Base-by-base conservation (phyloP, 23 red algal species). In the Chondrus crispus region DNA sequence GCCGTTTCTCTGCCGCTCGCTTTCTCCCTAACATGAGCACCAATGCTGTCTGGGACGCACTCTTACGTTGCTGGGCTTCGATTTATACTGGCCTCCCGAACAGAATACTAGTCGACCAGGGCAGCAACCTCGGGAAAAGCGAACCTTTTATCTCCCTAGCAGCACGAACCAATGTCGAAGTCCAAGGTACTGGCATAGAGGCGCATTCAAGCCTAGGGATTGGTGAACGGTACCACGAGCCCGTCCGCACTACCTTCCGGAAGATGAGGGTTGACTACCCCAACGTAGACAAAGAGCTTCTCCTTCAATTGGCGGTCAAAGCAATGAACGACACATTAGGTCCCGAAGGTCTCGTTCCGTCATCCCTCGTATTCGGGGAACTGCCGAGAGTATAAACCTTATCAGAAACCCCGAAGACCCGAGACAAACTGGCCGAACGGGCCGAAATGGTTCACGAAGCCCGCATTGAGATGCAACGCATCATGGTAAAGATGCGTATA, bases 181-280 rank as follows among this genome's bases (percentile, higher is more conserved):
- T 89, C 20, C 5, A 51, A 2, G 3, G 36, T 32, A 89, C 42
- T 55, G 85, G 69, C 13, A 2, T 78, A 3, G 50, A 89, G 37
- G 85, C 85, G 8, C 64, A 89, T 43, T 89, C 85, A 46, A 53
- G 49, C 68, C 47, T 89, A 13, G 1, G 69, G 11, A 55, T 89
- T n/a, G 66, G 71, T 11, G 85, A 89, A 22, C 10, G 68, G 68
- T 89, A 89, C 42, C 78, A 83, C 78, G 48, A 83, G 24, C 78
- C 46, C 7, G 1, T 83, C 30, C 78, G 78, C 26, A 58, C 78
- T 1, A 83, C 78, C 20, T 83, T 83, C 2, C 78, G 78, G 24
- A 83, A 83, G 41, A 35, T 62, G 41, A 54, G 40, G 19, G 28
- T 47, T 35, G 78, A 53, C 29, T 26, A 52, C 26, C 32, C 14